A percentile compares a stretch with the other conserved stretches of the same genome.
phyloP scores from a whole-genome alignment of 2,329 filamentous ascomycete species.

The Teratosphaeria pseudoeucalypti region DNA sequence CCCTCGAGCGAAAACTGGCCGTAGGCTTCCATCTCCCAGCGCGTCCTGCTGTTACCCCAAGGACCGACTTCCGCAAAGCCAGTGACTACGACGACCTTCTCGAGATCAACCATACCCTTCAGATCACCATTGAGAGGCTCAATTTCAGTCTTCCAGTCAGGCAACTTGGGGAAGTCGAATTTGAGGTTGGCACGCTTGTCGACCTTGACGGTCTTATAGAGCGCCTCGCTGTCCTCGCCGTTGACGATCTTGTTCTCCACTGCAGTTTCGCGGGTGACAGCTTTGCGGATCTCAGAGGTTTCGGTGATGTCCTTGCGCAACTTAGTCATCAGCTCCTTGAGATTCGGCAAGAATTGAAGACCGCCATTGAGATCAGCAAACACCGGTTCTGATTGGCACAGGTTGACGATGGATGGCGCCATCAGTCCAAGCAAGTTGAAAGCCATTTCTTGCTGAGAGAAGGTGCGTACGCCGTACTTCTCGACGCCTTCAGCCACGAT shows the following conservation, averaged over 20 bases:
- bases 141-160: conserved; percentile 84
- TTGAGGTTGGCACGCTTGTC: conserved; percentile 96
- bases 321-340: conserved; percentile 88
- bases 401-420: conserved; percentile 84
- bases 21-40: conserved; percentile 98
- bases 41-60: conserved; percentile 95
- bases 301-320: conserved; percentile 92
- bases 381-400: conserved; percentile 91
- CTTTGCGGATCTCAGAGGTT: conserved; percentile 83
- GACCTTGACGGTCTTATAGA: conserved; percentile 90
- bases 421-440: conserved; percentile 96
- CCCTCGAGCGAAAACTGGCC: conserved; percentile 96
- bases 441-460: conserved; percentile 98
- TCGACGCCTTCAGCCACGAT: conserved; percentile 95
- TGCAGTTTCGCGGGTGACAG: conserved; percentile 88
- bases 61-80: conserved; percentile 93
- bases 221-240: conserved; percentile 77
- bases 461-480: conserved; percentile 91
- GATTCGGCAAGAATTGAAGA: conserved; percentile 90
- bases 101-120: conserved; percentile 96
- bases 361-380: conserved; percentile 97
- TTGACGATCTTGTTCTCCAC: conserved; percentile 97
- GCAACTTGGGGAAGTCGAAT: conserved; percentile 83
- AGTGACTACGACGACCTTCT: conserved; percentile 95
- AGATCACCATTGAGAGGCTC: conserved; percentile 79